These are phyloP conservation scores for Sugiyamaella floridensis DNA, from an alignment of 805 yeast genomes.

Conservation along the genomic window DNA sequence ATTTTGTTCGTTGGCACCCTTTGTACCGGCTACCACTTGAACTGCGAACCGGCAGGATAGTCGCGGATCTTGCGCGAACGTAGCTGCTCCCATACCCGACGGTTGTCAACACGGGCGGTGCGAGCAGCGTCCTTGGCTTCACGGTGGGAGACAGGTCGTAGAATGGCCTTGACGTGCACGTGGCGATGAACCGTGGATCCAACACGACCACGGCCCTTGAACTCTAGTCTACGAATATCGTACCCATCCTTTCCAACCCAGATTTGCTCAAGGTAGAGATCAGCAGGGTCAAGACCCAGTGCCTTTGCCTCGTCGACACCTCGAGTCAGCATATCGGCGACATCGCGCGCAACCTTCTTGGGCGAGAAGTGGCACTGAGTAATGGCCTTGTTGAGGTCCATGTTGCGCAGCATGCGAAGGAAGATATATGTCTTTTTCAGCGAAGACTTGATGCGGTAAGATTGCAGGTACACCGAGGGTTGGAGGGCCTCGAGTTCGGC, in stretches of 20 bases:
- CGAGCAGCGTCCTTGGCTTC: slow-evolving; percentile 49
- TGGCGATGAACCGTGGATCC: slow-evolving; percentile 73
- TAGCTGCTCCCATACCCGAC: slow-evolving; percentile 45
- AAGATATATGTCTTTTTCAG: slow-evolving; percentile 81
- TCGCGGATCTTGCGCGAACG: slow-evolving; percentile 36
- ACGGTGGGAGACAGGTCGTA: slow-evolving; percentile 44
- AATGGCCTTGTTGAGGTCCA: slow-evolving; percentile 70
- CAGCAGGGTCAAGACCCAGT: slow-evolving; percentile 52
- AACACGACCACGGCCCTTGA: slow-evolving; percentile 84
- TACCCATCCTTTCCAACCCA: slow-evolving; percentile 91
- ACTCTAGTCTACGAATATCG: slow-evolving; percentile 63
- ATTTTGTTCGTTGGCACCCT: no score
- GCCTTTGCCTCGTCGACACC: slow-evolving; percentile 65
- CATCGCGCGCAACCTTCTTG: slow-evolving; percentile 71
- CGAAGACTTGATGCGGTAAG: slow-evolving; percentile 79
- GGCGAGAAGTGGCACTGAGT: slow-evolving; percentile 86
- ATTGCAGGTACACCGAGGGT: slow-evolving; percentile 77
- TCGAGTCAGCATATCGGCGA: slow-evolving; percentile 64
- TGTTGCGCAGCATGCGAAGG: slow-evolving; percentile 65
- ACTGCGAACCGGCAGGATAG: slow-evolving; percentile 25
- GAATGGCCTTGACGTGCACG: slow-evolving; percentile 72
- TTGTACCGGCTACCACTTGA: slow-evolving; percentile 29
- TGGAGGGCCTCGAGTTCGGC: slow-evolving; percentile 73
- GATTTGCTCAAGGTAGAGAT: slow-evolving; percentile 65
- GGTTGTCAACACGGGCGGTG: slow-evolving; percentile 37